Base-by-base conservation (phyloP, 2,329 filamentous ascomycete genomes). In the Stylonectria norvegica region DNA sequence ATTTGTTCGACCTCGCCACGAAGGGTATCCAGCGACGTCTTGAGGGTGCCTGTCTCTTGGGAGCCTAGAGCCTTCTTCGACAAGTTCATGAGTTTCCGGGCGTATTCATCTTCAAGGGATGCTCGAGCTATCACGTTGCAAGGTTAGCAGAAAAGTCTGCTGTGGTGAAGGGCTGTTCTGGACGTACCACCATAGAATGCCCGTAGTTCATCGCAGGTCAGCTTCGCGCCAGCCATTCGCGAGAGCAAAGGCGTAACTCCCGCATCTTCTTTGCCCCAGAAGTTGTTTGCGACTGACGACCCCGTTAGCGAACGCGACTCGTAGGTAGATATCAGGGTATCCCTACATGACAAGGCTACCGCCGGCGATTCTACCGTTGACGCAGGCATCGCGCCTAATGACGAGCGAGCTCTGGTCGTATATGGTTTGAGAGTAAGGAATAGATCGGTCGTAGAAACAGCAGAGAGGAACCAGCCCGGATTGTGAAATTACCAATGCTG, bases 191-290 rank as follows among this genome's bases (percentile, higher is more conserved):
- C 81, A 65, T 98, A 98, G 69, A 98, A 98, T 8, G 84, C 74
- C 61, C 87, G 91, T 36, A 98, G 68, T 68, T 98, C 93, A 67
- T 98, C 94, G 63, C 85, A 90, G 18, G 93, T 96, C 58, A 86
- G 81, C 73, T 98, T 98, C 34, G 93, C 89, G 66, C 83, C 85
- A 61, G 89, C 85, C 89, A 98, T 95, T 60, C 93, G 91, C 64
- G 91, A 88, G 20, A 98, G 77, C 59, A 98, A 79, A 43, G 93
- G 94, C 32, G 77, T 76, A 59, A 98, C 90, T 62, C 93, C 94
- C 36, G 91, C 93, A 74, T 98, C 93, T 65, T 97, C 91, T 74
- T 95, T 97, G 50, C 93, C 93, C 93, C 93, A 98, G 68, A 98
- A 98, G 65, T 98, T 98, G 72, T 98, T 98, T 59, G 93, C 91